Base-by-base conservation (phyloP, 2,329 filamentous ascomycete species). In the Xylaria sp. region DNA sequence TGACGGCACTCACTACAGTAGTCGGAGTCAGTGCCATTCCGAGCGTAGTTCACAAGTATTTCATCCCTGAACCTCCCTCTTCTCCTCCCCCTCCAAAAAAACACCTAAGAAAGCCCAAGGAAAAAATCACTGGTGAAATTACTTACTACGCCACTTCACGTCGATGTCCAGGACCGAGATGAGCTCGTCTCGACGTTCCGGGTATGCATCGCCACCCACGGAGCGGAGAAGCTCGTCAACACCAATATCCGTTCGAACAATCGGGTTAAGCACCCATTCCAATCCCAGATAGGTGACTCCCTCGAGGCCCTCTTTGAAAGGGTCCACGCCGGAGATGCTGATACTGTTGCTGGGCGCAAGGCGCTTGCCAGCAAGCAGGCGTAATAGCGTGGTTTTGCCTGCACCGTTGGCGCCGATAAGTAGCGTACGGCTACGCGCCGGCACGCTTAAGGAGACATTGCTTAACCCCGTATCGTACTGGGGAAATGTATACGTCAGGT, bases 191-290 rank as follows among this genome's bases (percentile, higher is more conserved):
- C 94, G 87, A 0, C 96, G 90, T 20, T 87, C 90, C 0, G 92
- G 88, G 80, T 92, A 99, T 74, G 89, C 88, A 79, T 97, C 88
- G 13, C 96, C 96, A 69, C 96, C 96, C 0, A 99, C 93, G 2
- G 90, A 93, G 58, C 89, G 84, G 31, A 99, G 89, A 6, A 99
- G 88, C 73, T 97, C 94, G 3, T 87, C 88, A 3, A 99, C 95
- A 67, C 93, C 93, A 74, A 99, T 97, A 81, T 99, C 96, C 36
- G 92, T 97, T 60, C 95, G 92, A 57, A 98, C 96, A 76, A 98
- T 97, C 58, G 93, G 93, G 84, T 98, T 98, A 10, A 99, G 88
- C 3, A 98, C 96, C 96, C 96, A 99, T 85, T 99, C 96, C 0
- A 97, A 89, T 0, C 96, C 96, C 7, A 99, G 91, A 81, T 99